phyloP scores from a whole-genome alignment of 2,329 filamentous ascomycete species.

The Neonectria neomacrospora region DNA sequence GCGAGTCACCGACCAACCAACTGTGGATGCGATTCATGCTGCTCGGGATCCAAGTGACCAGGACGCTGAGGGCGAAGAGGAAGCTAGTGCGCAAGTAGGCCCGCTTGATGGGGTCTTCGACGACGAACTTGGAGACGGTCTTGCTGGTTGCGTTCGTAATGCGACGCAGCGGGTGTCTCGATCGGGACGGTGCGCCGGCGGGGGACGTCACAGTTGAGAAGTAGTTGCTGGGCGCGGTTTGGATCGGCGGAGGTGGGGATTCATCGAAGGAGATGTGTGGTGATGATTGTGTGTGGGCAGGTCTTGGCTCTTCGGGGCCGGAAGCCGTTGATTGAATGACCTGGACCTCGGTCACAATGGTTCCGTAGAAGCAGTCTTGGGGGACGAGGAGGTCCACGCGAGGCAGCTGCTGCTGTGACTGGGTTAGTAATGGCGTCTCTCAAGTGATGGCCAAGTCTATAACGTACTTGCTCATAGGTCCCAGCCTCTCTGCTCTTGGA shows the following conservation, averaged over 20 bases:
- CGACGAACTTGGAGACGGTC: constrained; percentile 50
- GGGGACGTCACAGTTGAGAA: constrained; percentile 50
- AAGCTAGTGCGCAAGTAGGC: constrained; percentile 71
- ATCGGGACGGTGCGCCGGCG: constrained; percentile 9
- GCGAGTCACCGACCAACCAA: constrained; percentile 63
- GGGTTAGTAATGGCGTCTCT: constrained; percentile 10
- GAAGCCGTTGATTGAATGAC: constrained; percentile 50
- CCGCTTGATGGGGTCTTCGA: constrained; percentile 67
- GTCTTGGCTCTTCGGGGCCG: constrained; percentile 40
- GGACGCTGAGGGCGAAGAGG: constrained; percentile 69
- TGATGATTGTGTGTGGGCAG: constrained; percentile 30
- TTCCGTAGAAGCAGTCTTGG: constrained; percentile 57
- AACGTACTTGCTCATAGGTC: constrained; percentile 49
- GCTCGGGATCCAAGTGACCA: constrained; percentile 73
- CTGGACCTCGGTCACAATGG: constrained; percentile 64
- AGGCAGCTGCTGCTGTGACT: constrained; percentile 19
- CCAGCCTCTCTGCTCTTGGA: constrained; percentile 46
- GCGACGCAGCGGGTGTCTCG: constrained; percentile 31
- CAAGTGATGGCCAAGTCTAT: too few species aligned
- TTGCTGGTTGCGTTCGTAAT: constrained; percentile 40
- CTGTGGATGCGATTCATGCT: constrained; percentile 80
- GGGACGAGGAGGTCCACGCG: constrained; percentile 42
- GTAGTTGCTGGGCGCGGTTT: constrained; percentile 45
- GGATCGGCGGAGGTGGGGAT: constrained; percentile 18
- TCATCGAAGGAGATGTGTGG: constrained; percentile 42